A percentile compares a stretch with the other conserved stretches of the same genome.
These are phyloP conservation scores for Clitopilus hobsonii DNA, from an alignment of 768 basidiomycete species.

Conservation along the genomic window DNA sequence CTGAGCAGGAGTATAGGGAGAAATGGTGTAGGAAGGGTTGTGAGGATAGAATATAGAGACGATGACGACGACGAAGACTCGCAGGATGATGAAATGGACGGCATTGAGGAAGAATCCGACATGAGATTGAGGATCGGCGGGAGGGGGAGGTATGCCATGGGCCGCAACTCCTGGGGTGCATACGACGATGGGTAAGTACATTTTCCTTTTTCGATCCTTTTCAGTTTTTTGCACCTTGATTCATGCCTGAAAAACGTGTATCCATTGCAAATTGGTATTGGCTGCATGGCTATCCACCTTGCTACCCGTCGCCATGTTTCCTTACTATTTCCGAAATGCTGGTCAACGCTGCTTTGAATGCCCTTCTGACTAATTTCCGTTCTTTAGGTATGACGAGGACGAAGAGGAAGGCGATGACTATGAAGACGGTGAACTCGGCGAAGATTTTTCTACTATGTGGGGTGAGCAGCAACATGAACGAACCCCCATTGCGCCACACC, in stretches of 20 bases:
- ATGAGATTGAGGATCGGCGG: conserved; percentile 9
- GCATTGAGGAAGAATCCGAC: conserved; percentile 11
- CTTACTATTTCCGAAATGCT: background rate
- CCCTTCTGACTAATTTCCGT: conserved; percentile 4
- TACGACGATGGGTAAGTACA: conserved; percentile 60
- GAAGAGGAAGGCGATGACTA: conserved; percentile 39
- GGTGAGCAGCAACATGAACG: conserved; percentile 15
- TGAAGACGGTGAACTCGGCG: conserved; percentile 24
- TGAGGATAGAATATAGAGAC: background rate
- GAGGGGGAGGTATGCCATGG: conserved; percentile 14
- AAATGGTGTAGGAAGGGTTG: background rate
- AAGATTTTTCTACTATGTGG: conserved; percentile 19
- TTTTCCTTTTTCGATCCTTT: conserved; percentile 2
- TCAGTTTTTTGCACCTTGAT: too few relatives aligned
- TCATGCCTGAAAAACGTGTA: background rate
- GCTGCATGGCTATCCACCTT: background rate
- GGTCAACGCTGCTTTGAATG: conserved; percentile 3
- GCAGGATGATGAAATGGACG: conserved; percentile 8
- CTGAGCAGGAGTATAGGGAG: background rate
- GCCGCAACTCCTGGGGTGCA: conserved; percentile 27
- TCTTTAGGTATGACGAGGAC: conserved; percentile 62
- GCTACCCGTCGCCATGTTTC: conserved; percentile 2
- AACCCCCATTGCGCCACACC: conserved; percentile 2
- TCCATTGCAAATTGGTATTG: background rate
- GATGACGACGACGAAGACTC: conserved; percentile 1